phyloP scores from a whole-genome alignment of 306 rosid species.

The Neltuma alba region DNA sequence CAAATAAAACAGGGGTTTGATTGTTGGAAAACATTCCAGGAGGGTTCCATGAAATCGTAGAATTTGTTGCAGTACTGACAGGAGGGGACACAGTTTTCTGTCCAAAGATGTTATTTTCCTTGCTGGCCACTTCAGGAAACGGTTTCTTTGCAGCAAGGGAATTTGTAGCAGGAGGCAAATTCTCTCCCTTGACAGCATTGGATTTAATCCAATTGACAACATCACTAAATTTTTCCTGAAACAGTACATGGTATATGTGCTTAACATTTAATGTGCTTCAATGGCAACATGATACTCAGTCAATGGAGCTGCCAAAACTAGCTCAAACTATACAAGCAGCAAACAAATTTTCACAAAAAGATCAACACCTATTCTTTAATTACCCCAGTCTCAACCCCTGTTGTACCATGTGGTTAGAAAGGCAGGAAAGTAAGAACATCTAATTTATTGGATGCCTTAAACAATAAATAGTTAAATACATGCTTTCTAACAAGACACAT shows the following conservation, averaged over 20 bases:
- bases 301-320: constrained; percentile 13
- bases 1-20: constrained; percentile 56
- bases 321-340: background rate
- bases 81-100: constrained; percentile 52
- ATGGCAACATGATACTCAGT: constrained; percentile 8
- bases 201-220: constrained; percentile 91
- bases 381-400: constrained; percentile 5
- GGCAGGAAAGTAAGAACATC: constrained; percentile 10
- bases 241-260: constrained; percentile 24
- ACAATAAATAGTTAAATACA: background rate
- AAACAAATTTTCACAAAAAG: constrained; percentile 8
- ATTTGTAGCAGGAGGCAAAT: constrained; percentile 44
- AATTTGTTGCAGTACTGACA: constrained; percentile 45
- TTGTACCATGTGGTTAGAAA: background rate
- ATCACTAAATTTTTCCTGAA: constrained; percentile 90
- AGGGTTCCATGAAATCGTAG: constrained; percentile 62
- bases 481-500: constrained; percentile 17
- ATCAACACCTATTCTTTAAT: background rate
- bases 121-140: constrained; percentile 47
- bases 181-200: constrained; percentile 65
- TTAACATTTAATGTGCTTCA: constrained; percentile 2
- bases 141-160: constrained; percentile 50
- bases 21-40: constrained; percentile 55
- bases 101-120: constrained; percentile 52
- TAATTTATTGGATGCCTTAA: background rate